Evolutionary conservation across 495 filamentous ascomycete species (phyloP).

Genomic region (Thermothielavioides terrestris): DNA sequence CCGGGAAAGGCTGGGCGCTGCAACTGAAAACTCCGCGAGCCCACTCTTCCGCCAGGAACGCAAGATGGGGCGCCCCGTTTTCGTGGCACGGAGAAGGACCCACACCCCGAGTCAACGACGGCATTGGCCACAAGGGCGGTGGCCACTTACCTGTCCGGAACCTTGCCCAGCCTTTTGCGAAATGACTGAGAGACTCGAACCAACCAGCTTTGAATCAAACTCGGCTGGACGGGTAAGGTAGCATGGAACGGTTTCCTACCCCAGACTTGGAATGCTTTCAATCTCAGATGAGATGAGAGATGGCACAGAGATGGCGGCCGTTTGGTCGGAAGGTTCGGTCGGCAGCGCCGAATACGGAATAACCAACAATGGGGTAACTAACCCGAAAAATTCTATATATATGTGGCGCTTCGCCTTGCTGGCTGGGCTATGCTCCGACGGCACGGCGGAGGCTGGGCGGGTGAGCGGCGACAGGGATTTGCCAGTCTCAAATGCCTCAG

Average conservation of each 20-base stretch:
- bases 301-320: not conserved
- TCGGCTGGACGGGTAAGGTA: not conserved
- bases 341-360: too few species aligned
- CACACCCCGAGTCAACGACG: conserved; percentile 2
- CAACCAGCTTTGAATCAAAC: conserved; percentile 7
- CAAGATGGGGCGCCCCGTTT: conserved; percentile 17
- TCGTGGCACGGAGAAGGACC: conserved; percentile 13
- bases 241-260: not conserved
- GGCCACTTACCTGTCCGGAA: conserved; percentile 14
- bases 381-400: not conserved
- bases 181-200: conserved; percentile 18
- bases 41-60: conserved; percentile 24
- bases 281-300: not conserved
- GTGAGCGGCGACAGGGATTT: not conserved
- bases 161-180: conserved; percentile 21
- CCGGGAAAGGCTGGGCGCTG: conserved; percentile 7
- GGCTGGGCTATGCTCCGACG: not conserved
- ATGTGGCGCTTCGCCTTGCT: not conserved
- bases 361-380: too few species aligned
- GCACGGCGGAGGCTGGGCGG: not conserved
- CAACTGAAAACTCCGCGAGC: conserved; percentile 6
- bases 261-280: not conserved
- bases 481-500: not conserved
- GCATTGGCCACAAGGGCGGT: conserved; percentile 10
- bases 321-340: too few species aligned